Conservation (phyloP, 192 early-diverging fungal species). For the Umbelopsis isabellina region DNA sequence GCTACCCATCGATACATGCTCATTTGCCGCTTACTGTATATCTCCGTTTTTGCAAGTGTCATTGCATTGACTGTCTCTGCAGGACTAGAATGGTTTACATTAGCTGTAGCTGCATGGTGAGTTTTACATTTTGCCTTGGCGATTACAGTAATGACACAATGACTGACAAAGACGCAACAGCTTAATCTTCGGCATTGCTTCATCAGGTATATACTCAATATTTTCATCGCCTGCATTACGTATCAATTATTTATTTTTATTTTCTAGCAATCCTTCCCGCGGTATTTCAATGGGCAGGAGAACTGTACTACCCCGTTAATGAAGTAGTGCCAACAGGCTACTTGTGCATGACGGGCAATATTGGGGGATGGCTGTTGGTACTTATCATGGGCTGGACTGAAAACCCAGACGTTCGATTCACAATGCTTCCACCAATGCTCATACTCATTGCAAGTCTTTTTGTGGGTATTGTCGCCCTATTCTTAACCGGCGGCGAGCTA, state of each 20-base stretch:
- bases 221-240: background rate
- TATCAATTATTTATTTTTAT: background rate
- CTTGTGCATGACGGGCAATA: conserved; percentile 37
- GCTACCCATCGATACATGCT: conserved; percentile 27
- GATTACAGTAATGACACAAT: background rate
- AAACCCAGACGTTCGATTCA: conserved; percentile 27
- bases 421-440: conserved; percentile 43
- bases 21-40: conserved; percentile 34
- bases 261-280: conserved; percentile 44
- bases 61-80: conserved; percentile 24
- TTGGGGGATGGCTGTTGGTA: conserved; percentile 40
- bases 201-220: conserved; percentile 40
- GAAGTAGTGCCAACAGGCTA: conserved; percentile 48
- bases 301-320: conserved; percentile 39
- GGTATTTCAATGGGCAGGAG: conserved; percentile 46
- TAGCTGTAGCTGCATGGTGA: conserved; percentile 42
- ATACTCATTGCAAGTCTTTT: conserved; percentile 18
- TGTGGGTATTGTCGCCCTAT: conserved; percentile 22
- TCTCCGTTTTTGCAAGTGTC: conserved; percentile 26
- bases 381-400: conserved; percentile 43
- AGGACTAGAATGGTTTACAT: conserved; percentile 6
- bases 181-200: conserved; percentile 38
- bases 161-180: conserved; percentile 19
- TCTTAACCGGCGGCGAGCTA: conserved; percentile 26
- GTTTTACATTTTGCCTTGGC: background rate